Conservation (phyloP, 2,329 filamentous ascomycete genomes). For the Plectosphaerella sp. region DNA sequence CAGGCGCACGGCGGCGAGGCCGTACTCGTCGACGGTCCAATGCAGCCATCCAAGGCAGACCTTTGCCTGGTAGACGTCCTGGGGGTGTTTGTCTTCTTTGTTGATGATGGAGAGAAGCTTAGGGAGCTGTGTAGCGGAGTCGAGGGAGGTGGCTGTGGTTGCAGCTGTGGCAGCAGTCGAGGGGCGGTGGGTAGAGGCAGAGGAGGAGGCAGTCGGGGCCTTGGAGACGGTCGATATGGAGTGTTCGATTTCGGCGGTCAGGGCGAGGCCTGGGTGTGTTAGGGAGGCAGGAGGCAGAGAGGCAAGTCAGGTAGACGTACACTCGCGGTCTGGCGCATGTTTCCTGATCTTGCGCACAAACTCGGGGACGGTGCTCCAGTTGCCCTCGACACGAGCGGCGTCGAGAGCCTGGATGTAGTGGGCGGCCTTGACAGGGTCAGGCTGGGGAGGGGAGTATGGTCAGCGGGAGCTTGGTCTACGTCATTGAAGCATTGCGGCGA, state of each 20-base stretch:
- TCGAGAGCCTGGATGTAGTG: constrained; percentile 82
- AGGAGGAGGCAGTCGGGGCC: constrained; percentile 18
- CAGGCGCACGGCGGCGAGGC: constrained; percentile 54
- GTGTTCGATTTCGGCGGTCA: constrained; percentile 66
- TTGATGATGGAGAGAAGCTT: constrained; percentile 54
- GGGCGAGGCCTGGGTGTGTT: constrained; percentile 53
- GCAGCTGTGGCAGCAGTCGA: constrained; percentile 26
- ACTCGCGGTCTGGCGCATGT: constrained; percentile 80
- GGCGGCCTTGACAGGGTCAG: constrained; percentile 61
- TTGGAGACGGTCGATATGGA: constrained; percentile 55
- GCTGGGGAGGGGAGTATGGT: constrained; percentile 3
- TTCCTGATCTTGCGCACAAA: constrained; percentile 90
- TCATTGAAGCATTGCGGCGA: constrained; percentile 5
- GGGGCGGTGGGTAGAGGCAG: constrained; percentile 30
- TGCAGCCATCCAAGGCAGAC: constrained; percentile 84
- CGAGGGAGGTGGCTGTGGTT: constrained; percentile 36
- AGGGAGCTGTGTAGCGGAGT: constrained; percentile 39
- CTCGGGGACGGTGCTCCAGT: constrained; percentile 84
- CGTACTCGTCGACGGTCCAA: constrained; percentile 70
- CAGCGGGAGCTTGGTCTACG: constrained; percentile 9
- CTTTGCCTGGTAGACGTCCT: constrained; percentile 71
- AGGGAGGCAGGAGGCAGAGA: constrained; percentile 6
- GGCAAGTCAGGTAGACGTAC: constrained; percentile 46
- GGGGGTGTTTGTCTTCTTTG: constrained; percentile 44
- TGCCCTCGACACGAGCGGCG: constrained; percentile 78